Conservation (phyloP, 768 basidiomycete genomes). For the Boletus subcaerulescens region DNA sequence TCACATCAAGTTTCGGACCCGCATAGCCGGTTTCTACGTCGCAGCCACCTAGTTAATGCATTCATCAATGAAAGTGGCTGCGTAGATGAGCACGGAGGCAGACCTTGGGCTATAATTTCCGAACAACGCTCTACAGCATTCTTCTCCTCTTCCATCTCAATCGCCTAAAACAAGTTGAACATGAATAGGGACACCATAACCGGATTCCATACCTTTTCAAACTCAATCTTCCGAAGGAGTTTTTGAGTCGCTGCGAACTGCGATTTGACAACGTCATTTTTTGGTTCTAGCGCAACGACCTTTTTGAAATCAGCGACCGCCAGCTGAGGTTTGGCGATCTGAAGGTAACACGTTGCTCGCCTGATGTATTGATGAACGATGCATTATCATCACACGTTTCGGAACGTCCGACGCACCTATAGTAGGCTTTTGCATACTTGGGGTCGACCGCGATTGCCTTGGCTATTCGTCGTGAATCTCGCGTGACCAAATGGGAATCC, state of each 20-base stretch:
- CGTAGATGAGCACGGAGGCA: slow-evolving; percentile 10
- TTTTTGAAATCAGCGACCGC: slow-evolving; percentile 89
- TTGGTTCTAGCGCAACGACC: slow-evolving; percentile 78
- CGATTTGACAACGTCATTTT: slow-evolving; percentile 73
- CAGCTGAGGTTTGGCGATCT: slow-evolving; percentile 81
- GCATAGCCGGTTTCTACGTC: slow-evolving; percentile 69
- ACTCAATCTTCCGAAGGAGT: slow-evolving; percentile 83
- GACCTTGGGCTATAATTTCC: slow-evolving; percentile 79
- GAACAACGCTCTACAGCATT: slow-evolving; percentile 68
- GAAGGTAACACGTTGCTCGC: slow-evolving; percentile 87
- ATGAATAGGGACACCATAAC: neutral
- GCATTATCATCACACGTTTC: neutral
- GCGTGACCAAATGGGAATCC: slow-evolving; percentile 6
- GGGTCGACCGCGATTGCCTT: slow-evolving; percentile 87
- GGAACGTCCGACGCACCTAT: slow-evolving; percentile 48
- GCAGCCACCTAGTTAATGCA: slow-evolving; percentile 57
- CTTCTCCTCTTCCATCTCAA: slow-evolving; percentile 89
- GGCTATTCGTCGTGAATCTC: slow-evolving; percentile 40
- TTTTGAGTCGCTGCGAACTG: slow-evolving; percentile 91
- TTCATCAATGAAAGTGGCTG: slow-evolving; percentile 3
- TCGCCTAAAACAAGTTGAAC: slow-evolving; percentile 54
- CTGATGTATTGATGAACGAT: slow-evolving; percentile 35
- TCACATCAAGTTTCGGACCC: slow-evolving; percentile 67
- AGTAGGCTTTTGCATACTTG: slow-evolving; percentile 87
- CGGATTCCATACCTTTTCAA: slow-evolving; percentile 68